These are phyloP conservation scores for Scleromitrula shiraiana DNA, from an alignment of 2,329 filamentous ascomycete species.

Conservation along the genomic window DNA sequence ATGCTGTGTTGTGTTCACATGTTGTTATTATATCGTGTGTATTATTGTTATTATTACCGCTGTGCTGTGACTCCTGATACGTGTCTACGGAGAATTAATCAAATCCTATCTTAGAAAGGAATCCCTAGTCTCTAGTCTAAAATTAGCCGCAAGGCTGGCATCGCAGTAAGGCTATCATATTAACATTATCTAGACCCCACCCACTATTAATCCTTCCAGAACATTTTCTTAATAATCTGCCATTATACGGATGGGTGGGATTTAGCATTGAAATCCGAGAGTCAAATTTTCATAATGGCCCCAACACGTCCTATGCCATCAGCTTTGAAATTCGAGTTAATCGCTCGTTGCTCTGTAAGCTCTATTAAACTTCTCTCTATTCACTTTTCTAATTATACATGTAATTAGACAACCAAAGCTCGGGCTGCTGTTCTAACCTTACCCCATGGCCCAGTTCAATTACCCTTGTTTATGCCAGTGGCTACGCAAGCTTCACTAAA, in stretches of 20 bases:
- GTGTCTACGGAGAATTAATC: too few species aligned
- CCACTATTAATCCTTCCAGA: not conserved
- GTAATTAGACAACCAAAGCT: constrained; percentile 75
- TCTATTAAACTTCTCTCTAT: constrained; percentile 1
- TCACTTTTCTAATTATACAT: constrained; percentile 4
- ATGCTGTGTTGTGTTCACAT: too few species aligned
- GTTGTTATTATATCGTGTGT: too few species aligned
- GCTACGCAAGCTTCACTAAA: constrained; percentile 95
- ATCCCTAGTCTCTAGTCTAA: too few species aligned
- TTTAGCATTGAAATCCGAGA: not conserved
- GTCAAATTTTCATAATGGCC: constrained; percentile 7
- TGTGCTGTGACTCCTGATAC: too few species aligned
- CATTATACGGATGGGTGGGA: not conserved
- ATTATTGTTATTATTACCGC: too few species aligned
- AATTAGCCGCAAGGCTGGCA: not conserved
- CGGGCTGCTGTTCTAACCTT: constrained; percentile 81
- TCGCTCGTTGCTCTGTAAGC: constrained; percentile 72
- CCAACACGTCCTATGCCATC: constrained; percentile 38
- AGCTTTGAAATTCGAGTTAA: constrained; percentile 70
- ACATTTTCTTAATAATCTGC: not conserved
- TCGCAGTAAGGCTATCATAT: not conserved
- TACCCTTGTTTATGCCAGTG: constrained; percentile 97
- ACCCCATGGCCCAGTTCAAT: constrained; percentile 81
- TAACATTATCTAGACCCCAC: not conserved
- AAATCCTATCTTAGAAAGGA: too few species aligned